These are phyloP conservation scores for Tolypocladium album DNA, from an alignment of 2,329 filamentous ascomycete species.

Conservation along the genomic window DNA sequence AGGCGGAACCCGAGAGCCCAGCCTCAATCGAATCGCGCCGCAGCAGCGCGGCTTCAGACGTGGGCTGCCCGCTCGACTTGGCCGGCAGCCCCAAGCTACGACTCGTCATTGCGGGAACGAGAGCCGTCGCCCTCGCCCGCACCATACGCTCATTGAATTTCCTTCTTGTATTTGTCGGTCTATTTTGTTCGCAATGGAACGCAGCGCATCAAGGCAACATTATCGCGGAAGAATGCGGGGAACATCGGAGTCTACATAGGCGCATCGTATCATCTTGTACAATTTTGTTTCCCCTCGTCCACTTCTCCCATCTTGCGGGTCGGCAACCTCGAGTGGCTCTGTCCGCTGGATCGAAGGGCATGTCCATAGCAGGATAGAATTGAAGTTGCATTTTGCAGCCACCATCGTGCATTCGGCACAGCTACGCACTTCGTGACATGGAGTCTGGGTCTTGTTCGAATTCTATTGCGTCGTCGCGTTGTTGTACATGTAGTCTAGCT, in stretches of 20 bases:
- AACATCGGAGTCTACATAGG: slow-evolving; percentile 12
- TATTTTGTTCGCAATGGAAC: not conserved
- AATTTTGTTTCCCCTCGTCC: slow-evolving; percentile 3
- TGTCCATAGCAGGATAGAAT: slow-evolving; percentile 15
- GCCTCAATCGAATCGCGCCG: not conserved
- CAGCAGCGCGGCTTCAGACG: not conserved
- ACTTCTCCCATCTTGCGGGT: not conserved
- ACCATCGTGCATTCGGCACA: not conserved
- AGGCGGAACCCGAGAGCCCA: not conserved
- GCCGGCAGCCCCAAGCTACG: not conserved
- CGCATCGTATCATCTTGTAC: slow-evolving; percentile 15
- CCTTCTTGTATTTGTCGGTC: not conserved
- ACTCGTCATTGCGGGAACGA: not conserved
- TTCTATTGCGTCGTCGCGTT: not conserved
- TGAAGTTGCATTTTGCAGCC: slow-evolving; percentile 5
- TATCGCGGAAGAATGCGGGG: slow-evolving; percentile 10
- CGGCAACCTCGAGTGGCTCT: not conserved
- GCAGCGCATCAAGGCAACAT: slow-evolving; percentile 8
- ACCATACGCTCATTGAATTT: not conserved
- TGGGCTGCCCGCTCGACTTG: not conserved
- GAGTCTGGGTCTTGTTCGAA: not conserved
- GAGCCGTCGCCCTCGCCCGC: not conserved
- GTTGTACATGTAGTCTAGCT: not conserved
- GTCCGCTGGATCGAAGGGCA: not conserved
- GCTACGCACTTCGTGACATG: not conserved